Evolutionary conservation across 2,329 filamentous ascomycete species (phyloP).

Genomic region (Pestalotiopsis sp.): DNA sequence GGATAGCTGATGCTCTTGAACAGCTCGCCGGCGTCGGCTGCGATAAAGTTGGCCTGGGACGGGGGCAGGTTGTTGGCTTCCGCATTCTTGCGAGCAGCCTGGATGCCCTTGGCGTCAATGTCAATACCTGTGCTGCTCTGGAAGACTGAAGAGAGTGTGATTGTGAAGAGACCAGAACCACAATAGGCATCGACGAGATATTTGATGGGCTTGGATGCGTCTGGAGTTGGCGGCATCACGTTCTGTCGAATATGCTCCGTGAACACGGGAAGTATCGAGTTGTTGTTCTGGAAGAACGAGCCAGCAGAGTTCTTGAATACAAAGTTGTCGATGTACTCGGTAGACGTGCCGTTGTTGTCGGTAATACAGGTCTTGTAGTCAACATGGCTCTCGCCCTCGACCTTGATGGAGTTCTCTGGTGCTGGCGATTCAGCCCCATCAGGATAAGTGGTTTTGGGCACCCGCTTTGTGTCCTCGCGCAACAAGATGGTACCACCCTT

Average conservation of each 20-base stretch:
- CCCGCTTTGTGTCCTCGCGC: conserved; percentile 78
- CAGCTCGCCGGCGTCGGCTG: conserved; percentile 81
- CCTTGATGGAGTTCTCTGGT: conserved; percentile 43
- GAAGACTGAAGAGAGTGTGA: conserved; percentile 86
- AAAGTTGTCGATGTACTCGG: conserved; percentile 85
- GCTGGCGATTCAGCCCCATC: conserved; percentile 15
- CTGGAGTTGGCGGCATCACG: conserved; percentile 59
- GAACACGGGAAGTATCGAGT: conserved; percentile 88
- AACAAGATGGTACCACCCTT: conserved; percentile 87
- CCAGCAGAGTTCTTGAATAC: conserved; percentile 90
- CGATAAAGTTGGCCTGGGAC: conserved; percentile 78
- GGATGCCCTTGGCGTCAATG: conserved; percentile 78
- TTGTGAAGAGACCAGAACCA: conserved; percentile 94
- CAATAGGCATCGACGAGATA: conserved; percentile 98
- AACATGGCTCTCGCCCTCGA: conserved; percentile 60
- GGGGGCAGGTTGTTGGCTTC: conserved; percentile 69
- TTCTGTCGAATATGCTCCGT: conserved; percentile 83
- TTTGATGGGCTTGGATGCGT: conserved; percentile 55
- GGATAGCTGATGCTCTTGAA: conserved; percentile 77
- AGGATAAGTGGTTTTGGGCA: conserved; percentile 46
- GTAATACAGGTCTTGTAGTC: conserved; percentile 90
- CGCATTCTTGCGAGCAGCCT: conserved; percentile 78
- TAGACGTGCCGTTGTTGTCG: conserved; percentile 77
- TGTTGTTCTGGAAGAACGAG: conserved; percentile 99
- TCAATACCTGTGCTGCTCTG: conserved; percentile 87